These are phyloP conservation scores for Alternaria triticimaculans DNA, from an alignment of 2,329 filamentous ascomycete genomes.

Conservation along the genomic window DNA sequence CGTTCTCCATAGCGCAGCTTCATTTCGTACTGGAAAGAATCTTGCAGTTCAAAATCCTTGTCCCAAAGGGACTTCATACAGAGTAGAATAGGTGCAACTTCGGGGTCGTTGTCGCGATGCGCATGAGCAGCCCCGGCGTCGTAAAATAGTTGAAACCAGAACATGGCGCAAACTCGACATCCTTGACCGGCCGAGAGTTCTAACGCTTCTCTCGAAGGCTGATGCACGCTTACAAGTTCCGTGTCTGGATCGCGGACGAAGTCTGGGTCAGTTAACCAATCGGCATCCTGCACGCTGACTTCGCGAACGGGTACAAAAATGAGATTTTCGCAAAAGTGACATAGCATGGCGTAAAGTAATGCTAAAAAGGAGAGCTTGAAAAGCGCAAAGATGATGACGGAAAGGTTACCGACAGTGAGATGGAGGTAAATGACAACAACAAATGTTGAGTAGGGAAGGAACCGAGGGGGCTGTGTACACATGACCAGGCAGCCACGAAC, in stretches of 20 bases:
- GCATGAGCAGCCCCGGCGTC: rapidly evolving
- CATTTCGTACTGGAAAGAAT: background rate
- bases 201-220: background rate
- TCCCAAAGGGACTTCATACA: background rate
- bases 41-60: no score
- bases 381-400: background rate
- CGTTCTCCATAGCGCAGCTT: background rate
- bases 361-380: no score
- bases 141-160: background rate
- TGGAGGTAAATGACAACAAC: background rate
- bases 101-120: background rate
- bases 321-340: background rate
- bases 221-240: background rate
- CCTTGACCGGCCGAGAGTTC: background rate
- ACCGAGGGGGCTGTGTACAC: background rate
- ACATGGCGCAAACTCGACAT: background rate
- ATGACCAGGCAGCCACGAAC: background rate
- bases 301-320: background rate
- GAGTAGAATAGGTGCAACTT: background rate
- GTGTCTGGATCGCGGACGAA: no score
- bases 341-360: background rate
- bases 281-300: background rate
- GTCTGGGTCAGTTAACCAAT: background rate
- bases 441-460: background rate
- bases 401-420: background rate